phyloP scores from a whole-genome alignment of 208 protist genomes.

The Crithidia sp. region DNA sequence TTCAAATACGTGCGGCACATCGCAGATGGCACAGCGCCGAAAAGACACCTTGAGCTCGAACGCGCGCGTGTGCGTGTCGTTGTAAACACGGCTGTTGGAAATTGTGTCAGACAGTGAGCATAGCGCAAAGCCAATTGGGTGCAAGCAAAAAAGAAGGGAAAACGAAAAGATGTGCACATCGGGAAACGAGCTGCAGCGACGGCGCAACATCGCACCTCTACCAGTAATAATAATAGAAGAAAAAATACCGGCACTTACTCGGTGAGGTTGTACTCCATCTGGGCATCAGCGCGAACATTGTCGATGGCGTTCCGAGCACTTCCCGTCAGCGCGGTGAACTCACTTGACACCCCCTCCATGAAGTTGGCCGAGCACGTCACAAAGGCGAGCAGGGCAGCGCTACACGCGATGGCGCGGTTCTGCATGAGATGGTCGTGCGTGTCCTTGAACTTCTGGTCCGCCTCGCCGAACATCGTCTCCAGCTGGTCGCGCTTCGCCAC shows the following conservation, averaged over 20 bases:
- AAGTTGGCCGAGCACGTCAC: slow-evolving; percentile 40
- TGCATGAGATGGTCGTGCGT: slow-evolving; percentile 40
- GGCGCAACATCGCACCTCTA: too few relatives aligned
- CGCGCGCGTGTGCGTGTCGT: too few relatives aligned
- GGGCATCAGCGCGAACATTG: slow-evolving; percentile 5
- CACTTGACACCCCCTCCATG: slow-evolving; percentile 20
- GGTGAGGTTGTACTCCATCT: slow-evolving; percentile 15
- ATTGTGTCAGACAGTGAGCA: too few relatives aligned
- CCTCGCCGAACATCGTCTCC: slow-evolving; percentile 40
- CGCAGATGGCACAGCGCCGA: too few relatives aligned
- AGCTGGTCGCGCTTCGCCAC: slow-evolving; percentile 52
- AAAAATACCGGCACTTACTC: slow-evolving; percentile 6
- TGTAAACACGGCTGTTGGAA: too few relatives aligned
- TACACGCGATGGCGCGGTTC: slow-evolving; percentile 28
- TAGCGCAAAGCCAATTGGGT: too few relatives aligned
- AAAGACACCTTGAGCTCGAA: too few relatives aligned
- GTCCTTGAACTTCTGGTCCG: slow-evolving; percentile 53
- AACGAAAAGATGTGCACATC: not conserved
- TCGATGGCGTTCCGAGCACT: slow-evolving; percentile 15
- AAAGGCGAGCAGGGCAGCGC: slow-evolving; percentile 34
- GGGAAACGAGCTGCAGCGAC: too few relatives aligned
- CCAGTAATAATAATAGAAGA: not conserved
- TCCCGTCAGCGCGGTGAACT: slow-evolving; percentile 27
- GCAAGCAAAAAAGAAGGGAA: slow-evolving; percentile 6
- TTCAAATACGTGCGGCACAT: too few relatives aligned